Conservation (phyloP, 106 monocot species). For the Ottelia alismoides region DNA sequence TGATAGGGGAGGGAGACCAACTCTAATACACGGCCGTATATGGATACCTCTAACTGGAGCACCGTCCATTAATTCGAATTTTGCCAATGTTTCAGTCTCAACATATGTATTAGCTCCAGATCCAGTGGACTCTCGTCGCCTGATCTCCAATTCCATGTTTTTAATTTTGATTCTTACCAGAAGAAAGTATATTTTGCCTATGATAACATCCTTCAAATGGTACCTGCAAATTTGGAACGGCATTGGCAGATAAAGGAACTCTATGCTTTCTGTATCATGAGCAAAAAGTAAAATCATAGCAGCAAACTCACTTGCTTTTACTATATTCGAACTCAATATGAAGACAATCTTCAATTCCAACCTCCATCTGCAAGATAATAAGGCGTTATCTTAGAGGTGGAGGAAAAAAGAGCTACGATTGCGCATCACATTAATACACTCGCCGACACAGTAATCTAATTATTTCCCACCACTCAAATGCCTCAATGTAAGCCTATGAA, state of each 20-base stretch:
- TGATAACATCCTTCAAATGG: slow-evolving; percentile 69
- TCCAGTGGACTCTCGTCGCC: slow-evolving; percentile 72
- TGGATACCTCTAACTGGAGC: slow-evolving; percentile 84
- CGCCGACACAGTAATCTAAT: too few relatives aligned
- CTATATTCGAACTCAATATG: slow-evolving; percentile 83
- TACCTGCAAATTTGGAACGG: slow-evolving; percentile 38
- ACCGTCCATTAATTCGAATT: slow-evolving; percentile 92
- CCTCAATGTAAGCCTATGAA: too few relatives aligned
- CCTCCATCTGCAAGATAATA: slow-evolving; percentile 90
- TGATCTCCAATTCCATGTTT: slow-evolving; percentile 83
- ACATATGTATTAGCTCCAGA: slow-evolving; percentile 83
- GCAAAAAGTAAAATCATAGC: not conserved
- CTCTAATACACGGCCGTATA: not conserved
- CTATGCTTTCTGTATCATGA: too few relatives aligned
- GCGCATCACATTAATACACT: too few relatives aligned
- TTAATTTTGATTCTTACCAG: slow-evolving; percentile 93
- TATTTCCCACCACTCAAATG: too few relatives aligned
- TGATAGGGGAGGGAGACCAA: not conserved
- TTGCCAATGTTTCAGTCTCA: slow-evolving; percentile 92
- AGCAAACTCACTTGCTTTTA: slow-evolving; percentile 66
- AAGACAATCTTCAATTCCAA: slow-evolving; percentile 82
- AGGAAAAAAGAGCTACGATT: too few relatives aligned
- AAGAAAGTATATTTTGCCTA: slow-evolving; percentile 90
- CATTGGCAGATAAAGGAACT: too few relatives aligned
- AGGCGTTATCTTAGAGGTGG: too few relatives aligned